Evolutionary conservation across 768 basidiomycete species (phyloP), one percentile per base, ranked within the genome.

Genomic region (Rhizopogon salebrosus): DNA sequence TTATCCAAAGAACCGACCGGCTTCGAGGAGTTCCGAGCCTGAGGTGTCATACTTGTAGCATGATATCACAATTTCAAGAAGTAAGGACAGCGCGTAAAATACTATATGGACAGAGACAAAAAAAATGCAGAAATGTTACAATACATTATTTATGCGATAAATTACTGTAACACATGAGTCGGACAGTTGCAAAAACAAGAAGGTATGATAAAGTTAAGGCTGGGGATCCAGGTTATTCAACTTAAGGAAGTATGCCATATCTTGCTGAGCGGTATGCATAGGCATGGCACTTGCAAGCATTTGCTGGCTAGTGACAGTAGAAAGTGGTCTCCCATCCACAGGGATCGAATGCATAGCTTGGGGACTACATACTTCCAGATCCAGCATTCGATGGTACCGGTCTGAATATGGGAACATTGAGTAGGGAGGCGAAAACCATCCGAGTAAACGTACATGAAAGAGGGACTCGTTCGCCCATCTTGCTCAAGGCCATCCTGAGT

Each of bases 401-500:
- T 54, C 62, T 63, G 39, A 23, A 49, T n/a, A 26, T 22, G 31
- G 20, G n/a, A 41, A 16, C 6, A 23, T 35, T 29, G 38, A 26
- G 18, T 23, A 13, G 45, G 24, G 36, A 53, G 43, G n/a, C n/a
- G n/a, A 27, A 31, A 7, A 24, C 14, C 7, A 38, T 23, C 23
- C 1, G 38, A 46, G 42, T 6, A 7, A n/a, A 68, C 74, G 57
- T 54, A 75, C 76, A 75, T 3, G 86, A 83, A 51, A 89, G 70
- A 23, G 87, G 86, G 38, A 87, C 75, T 16, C 82, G 80, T 59
- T 84, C 79, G 0, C 85, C 86, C 55, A 88, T 75, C 58, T 80
- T 82, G 10, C 70, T 67, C 22, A 89, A 75, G 2, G 85, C 83
- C 34, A 72, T 71, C 31, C 86, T 87, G 51, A 35, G 42, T 46